These are phyloP conservation scores for Discostella stelligera DNA, from an alignment of 352 stramenopile species.

Conservation along the genomic window DNA sequence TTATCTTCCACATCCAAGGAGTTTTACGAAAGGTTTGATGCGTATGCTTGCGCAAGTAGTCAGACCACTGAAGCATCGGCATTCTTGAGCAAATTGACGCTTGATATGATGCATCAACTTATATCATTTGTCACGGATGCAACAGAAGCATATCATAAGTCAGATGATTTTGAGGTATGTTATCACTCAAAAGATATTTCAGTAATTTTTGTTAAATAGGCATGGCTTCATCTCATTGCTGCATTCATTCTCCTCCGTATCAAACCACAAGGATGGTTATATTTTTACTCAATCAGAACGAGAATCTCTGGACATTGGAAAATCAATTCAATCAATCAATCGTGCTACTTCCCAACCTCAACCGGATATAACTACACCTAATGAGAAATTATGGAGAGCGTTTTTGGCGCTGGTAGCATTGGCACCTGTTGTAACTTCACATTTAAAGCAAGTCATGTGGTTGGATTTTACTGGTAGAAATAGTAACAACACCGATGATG, in stretches of 20 bases:
- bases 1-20: conserved; percentile 30
- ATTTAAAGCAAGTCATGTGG: conserved; percentile 42
- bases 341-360: conserved; percentile 28
- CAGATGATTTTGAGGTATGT: conserved; percentile 75
- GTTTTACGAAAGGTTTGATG: conserved; percentile 52
- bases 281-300: conserved; percentile 61
- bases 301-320: conserved; percentile 51
- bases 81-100: conserved; percentile 38
- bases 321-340: conserved; percentile 19
- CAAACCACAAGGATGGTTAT: conserved; percentile 44
- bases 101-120: conserved; percentile 51
- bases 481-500: background rate
- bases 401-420: conserved; percentile 51
- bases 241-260: conserved; percentile 10
- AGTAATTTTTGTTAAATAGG: conserved; percentile 16
- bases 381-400: conserved; percentile 51
- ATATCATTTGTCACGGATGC: conserved; percentile 54
- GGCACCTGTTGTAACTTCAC: conserved; percentile 28
- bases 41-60: conserved; percentile 3
- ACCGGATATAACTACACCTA: conserved; percentile 34
- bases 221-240: conserved; percentile 13
- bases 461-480: conserved; percentile 30
- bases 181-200: background rate
- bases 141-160: conserved; percentile 72
- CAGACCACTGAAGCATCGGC: conserved; percentile 4